Percentiles rank a stretch among this genome's conserved stretches.
phyloP scores from a whole-genome alignment of 441 rosid species.

The Erodium trifolium region DNA sequence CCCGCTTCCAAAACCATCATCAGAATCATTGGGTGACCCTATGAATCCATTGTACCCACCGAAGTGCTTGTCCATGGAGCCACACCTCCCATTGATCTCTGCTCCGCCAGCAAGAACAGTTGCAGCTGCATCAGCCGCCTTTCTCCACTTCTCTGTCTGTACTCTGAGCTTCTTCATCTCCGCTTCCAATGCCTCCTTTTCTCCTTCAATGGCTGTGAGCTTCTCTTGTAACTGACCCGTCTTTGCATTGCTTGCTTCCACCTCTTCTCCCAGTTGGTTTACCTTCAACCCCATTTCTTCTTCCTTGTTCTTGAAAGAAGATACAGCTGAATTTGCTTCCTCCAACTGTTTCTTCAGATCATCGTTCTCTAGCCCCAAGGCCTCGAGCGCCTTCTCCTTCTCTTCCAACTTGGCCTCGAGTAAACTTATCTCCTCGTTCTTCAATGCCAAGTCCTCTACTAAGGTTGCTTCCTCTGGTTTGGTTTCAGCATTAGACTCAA shows the following conservation, averaged over 20 bases:
- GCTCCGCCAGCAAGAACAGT: conserved; percentile 64
- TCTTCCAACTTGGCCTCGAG: conserved; percentile 53
- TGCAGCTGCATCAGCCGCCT: conserved; percentile 30
- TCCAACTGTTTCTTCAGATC: conserved; percentile 45
- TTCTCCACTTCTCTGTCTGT: conserved; percentile 93
- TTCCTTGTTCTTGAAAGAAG: conserved; percentile 39
- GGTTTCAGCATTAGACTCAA: too few relatives aligned
- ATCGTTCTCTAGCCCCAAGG: conserved; percentile 40
- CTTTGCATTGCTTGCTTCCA: conserved; percentile 44
- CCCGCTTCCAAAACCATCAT: conserved; percentile 58
- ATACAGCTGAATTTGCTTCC: conserved; percentile 31
- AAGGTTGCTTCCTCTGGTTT: conserved; percentile 16
- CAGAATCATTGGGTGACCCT: conserved; percentile 59
- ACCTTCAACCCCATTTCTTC: conserved; percentile 40
- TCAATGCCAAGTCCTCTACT: conserved; percentile 30
- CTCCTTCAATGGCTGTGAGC: conserved; percentile 49
- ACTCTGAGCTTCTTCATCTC: conserved; percentile 83
- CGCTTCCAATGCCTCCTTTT: conserved; percentile 49
- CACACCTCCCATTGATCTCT: conserved; percentile 53
- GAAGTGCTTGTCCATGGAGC: conserved; percentile 70
- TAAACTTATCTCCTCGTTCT: conserved; percentile 46
- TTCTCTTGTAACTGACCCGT: conserved; percentile 39
- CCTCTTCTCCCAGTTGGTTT: conserved; percentile 44
- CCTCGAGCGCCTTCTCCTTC: conserved; percentile 48
- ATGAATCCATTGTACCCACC: conserved; percentile 41